Evolutionary conservation across 2,329 filamentous ascomycete genomes (phyloP), one percentile per base, ranked within the genome.

Genomic region (Colletotrichum musae): DNA sequence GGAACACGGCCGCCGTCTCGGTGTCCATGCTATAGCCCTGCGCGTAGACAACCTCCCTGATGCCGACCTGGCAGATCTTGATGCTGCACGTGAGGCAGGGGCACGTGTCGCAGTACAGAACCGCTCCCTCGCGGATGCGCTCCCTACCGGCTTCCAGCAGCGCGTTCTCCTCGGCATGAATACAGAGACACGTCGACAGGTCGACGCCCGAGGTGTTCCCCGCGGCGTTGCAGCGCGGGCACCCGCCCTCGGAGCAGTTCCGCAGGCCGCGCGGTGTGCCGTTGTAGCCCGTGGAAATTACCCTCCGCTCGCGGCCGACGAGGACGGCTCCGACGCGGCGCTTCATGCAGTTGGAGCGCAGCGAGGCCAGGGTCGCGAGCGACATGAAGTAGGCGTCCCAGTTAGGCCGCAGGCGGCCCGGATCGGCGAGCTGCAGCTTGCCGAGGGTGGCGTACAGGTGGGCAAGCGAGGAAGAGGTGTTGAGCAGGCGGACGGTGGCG

Each of bases 321-420:
- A 99, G 87, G 6, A 98, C 96, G 81, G 95, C 98, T 7, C 96
- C 96, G 1, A 99, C 96, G 72, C 95, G 91, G 36, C 96, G 89
- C 83, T 98, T 98, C 96, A 99, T 99, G 84, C 96, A 99, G 81
- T 99, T 99, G 77, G 92, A 94, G 72, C 96, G 89, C 74, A 94
- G 92, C 0, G 95, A 93, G 7, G 96, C 96, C 56, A 99, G 89
- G 41, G 93, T 94, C 5, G 96, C 95, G n/a, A 99, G 86, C 48
- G 93, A 90, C 96, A 99, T 99, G 78, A 99, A 99, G 83, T 99
- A 99, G 75, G 93, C 91, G 81, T 99, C 96, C 96, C 96, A 99
- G 57, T 89, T 91, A 1, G 96, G 96, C 1, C 96, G 90, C 43
- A 99, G 86, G 2, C 96, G 92, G 74, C 93, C 88, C 41, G 92